Evolutionary conservation across 2,329 filamentous ascomycete species (phyloP).

Genomic region (Trichoderma sp.): DNA sequence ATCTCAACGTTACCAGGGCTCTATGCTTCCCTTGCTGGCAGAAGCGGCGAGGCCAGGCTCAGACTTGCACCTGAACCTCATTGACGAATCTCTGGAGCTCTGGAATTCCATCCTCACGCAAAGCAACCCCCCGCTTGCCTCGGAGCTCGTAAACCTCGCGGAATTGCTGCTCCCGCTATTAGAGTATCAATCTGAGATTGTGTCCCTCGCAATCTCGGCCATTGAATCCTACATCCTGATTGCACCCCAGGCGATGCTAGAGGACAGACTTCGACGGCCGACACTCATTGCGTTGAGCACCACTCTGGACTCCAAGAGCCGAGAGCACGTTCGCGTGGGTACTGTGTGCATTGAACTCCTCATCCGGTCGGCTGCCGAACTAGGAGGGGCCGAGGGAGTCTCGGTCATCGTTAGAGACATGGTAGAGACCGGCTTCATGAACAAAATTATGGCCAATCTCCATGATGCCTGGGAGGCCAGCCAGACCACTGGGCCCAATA

Average conservation of each 20-base stretch:
- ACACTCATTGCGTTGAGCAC: slow-evolving; percentile 49
- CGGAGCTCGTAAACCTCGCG: slow-evolving; percentile 61
- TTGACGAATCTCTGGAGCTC: slow-evolving; percentile 88
- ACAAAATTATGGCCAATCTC: slow-evolving; percentile 62
- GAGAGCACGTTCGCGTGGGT: slow-evolving; percentile 57
- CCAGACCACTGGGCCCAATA: slow-evolving; percentile 78
- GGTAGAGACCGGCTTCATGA: slow-evolving; percentile 59
- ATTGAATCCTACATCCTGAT: slow-evolving; percentile 69
- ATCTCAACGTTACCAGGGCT: slow-evolving; percentile 72
- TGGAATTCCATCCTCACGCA: slow-evolving; percentile 75
- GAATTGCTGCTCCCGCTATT: slow-evolving; percentile 64
- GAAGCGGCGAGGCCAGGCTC: slow-evolving; percentile 76
- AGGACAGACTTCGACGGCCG: slow-evolving; percentile 51
- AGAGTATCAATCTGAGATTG: slow-evolving; percentile 62
- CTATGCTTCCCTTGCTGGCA: slow-evolving; percentile 79
- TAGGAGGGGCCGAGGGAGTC: slow-evolving; percentile 61
- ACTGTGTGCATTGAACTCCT: slow-evolving; percentile 62
- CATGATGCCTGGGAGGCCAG: slow-evolving; percentile 69
- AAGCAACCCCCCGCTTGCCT: slow-evolving; percentile 58
- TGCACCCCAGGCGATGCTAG: slow-evolving; percentile 64
- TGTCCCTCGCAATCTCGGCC: slow-evolving; percentile 60
- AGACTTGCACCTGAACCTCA: slow-evolving; percentile 72
- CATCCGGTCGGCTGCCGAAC: slow-evolving; percentile 58
- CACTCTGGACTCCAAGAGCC: slow-evolving; percentile 50
- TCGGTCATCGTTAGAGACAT: slow-evolving; percentile 64